phyloP scores from a whole-genome alignment of 2,329 filamentous ascomycete species.

The Colletotrichum spaethianum region DNA sequence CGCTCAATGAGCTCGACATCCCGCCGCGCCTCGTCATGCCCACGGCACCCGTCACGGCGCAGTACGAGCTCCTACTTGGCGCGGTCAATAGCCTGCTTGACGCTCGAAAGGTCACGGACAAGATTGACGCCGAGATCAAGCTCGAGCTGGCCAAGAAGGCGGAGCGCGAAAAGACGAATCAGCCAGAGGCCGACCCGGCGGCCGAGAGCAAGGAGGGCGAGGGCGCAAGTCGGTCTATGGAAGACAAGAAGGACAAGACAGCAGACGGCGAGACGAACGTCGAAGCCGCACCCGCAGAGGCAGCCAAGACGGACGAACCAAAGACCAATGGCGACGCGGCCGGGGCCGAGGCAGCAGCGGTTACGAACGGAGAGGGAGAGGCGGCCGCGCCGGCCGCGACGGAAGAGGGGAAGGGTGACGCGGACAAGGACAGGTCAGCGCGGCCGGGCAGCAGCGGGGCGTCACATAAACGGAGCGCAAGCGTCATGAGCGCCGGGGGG shows the following conservation, averaged over 20 bases:
- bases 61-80: conserved; percentile 79
- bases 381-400: conserved; percentile 25
- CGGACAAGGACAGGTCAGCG: conserved; percentile 48
- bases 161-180: conserved; percentile 61
- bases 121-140: conserved; percentile 80
- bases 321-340: conserved; percentile 37
- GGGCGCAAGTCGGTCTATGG: conserved; percentile 7
- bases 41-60: conserved; percentile 77
- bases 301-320: conserved; percentile 26
- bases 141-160: conserved; percentile 70
- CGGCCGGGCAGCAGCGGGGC: conserved; percentile 57
- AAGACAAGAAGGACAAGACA: conserved; percentile 20
- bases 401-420: conserved; percentile 42
- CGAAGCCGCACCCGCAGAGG: conserved; percentile 25
- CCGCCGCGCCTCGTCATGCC: conserved; percentile 80
- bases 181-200: conserved; percentile 30
- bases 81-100: conserved; percentile 80
- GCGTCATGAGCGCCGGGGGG: conserved; percentile 76
- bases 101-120: conserved; percentile 80
- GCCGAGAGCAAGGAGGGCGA: conserved; percentile 27
- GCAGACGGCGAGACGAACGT: conserved; percentile 12
- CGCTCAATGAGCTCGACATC: conserved; percentile 80
- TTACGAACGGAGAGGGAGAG: conserved; percentile 16
- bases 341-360: conserved; percentile 15
- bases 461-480: conserved; percentile 84